Conservation (phyloP, 2,329 filamentous ascomycete species). For the Thermomyces lanuginosus region DNA sequence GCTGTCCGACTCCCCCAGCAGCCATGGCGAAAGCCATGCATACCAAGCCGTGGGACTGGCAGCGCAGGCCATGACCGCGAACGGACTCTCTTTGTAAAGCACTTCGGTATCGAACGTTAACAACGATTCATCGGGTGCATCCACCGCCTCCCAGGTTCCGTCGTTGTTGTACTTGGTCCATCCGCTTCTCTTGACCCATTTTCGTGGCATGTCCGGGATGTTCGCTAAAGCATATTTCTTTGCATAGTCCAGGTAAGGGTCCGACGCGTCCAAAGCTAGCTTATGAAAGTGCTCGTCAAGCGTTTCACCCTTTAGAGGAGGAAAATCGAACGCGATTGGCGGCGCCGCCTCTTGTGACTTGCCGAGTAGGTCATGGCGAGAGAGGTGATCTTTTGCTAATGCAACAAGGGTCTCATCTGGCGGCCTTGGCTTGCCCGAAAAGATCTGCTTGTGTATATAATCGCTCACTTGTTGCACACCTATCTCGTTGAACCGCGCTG, state of each 20-base stretch:
- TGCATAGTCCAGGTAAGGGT: slow-evolving; percentile 62
- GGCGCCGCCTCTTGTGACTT: slow-evolving; percentile 65
- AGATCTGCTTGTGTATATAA: slow-evolving; percentile 69
- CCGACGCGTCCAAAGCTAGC: slow-evolving; percentile 69
- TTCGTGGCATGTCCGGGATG: slow-evolving; percentile 43
- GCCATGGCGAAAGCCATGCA: slow-evolving; percentile 90
- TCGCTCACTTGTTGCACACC: slow-evolving; percentile 85
- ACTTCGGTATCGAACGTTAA: slow-evolving; percentile 93
- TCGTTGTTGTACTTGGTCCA: slow-evolving; percentile 86
- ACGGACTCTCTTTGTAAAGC: slow-evolving; percentile 83
- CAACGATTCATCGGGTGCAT: slow-evolving; percentile 62
- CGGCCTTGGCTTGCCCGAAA: slow-evolving; percentile 38
- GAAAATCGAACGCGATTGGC: slow-evolving; percentile 76
- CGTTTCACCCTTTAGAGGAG: slow-evolving; percentile 57
- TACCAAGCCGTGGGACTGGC: slow-evolving; percentile 87
- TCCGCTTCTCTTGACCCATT: slow-evolving; percentile 66
- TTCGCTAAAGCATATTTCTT: slow-evolving; percentile 53
- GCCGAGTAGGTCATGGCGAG: slow-evolving; percentile 69
- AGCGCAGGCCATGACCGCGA: slow-evolving; percentile 93
- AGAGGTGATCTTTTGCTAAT: slow-evolving; percentile 66
- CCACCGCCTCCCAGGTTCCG: slow-evolving; percentile 54
- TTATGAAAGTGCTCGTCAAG: slow-evolving; percentile 90
- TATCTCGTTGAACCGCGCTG: slow-evolving; percentile 74
- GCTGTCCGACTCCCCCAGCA: slow-evolving; percentile 63
- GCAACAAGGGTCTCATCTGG: slow-evolving; percentile 58